phyloP scores from a whole-genome alignment of 352 stramenopile genomes.

The Pythium catenulatum region DNA sequence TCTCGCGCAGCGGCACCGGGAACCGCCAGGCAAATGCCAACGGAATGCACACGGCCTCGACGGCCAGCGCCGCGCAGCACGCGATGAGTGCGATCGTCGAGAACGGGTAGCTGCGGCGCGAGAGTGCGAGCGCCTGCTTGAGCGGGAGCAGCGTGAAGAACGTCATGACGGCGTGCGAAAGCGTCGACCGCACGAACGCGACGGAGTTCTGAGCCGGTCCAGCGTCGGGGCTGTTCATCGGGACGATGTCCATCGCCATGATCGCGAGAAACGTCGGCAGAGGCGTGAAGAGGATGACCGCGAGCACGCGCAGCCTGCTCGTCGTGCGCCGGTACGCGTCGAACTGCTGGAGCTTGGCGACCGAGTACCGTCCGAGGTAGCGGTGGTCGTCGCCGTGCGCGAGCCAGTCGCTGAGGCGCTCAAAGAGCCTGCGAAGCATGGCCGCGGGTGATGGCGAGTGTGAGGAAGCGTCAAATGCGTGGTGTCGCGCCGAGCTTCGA shows the following conservation, averaged over 20 bases:
- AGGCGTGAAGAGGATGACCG: slow-evolving; percentile 25
- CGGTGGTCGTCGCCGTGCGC: no score
- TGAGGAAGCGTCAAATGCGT: no score
- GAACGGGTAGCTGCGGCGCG: slow-evolving; percentile 8
- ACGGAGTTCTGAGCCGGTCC: not conserved
- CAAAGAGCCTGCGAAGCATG: no score
- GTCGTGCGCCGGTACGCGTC: slow-evolving; percentile 27
- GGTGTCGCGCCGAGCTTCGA: no score
- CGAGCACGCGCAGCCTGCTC: slow-evolving; percentile 1
- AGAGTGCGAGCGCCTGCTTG: slow-evolving; percentile 31
- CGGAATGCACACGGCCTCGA: slow-evolving; percentile 32
- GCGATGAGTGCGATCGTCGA: slow-evolving; percentile 14
- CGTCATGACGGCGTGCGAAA: slow-evolving; percentile 25
- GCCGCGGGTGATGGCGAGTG: no score
- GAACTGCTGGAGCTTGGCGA: slow-evolving; percentile 51
- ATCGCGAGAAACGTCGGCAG: slow-evolving; percentile 27
- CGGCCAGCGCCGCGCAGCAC: not conserved
- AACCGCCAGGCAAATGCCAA: slow-evolving; percentile 47
- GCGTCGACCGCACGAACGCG: slow-evolving; percentile 16
- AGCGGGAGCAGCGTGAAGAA: slow-evolving; percentile 12
- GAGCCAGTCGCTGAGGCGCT: no score
- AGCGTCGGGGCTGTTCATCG: slow-evolving; percentile 12
- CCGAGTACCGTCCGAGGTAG: slow-evolving; percentile 51
- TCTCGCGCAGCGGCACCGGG: slow-evolving; percentile 47
- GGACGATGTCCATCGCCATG: slow-evolving; percentile 7